Percentiles rank a stretch among this genome's conserved stretches.
Conservation (phyloP, 495 filamentous ascomycete species). For the Corynascus novoguineensis region DNA sequence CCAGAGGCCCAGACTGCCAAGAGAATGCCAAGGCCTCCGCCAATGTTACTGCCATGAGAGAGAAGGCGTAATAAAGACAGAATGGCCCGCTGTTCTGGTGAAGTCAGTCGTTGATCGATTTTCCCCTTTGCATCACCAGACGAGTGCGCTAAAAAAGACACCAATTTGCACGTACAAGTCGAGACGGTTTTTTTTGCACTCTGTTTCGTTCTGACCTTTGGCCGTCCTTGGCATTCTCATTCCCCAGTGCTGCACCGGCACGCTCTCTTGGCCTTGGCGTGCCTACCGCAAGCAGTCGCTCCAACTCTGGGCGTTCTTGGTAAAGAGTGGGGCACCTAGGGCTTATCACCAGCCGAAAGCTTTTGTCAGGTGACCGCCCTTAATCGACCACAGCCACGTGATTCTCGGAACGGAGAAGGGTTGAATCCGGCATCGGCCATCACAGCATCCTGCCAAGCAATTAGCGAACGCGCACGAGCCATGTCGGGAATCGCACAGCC, state of each 20-base stretch:
- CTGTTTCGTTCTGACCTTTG: not conserved
- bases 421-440: not conserved
- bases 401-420: not conserved
- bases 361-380: not conserved
- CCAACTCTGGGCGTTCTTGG: slow-evolving; percentile 20
- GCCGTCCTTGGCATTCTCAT: slow-evolving; percentile 2
- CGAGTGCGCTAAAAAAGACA: not conserved
- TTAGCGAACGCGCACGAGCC: not conserved
- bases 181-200: slow-evolving; percentile 11
- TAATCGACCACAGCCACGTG: slow-evolving; percentile 5
- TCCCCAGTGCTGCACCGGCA: slow-evolving; percentile 8
- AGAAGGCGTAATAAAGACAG: slow-evolving; percentile 43
- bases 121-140: slow-evolving; percentile 22
- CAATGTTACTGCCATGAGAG: slow-evolving; percentile 40
- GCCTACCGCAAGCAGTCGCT: slow-evolving; percentile 10
- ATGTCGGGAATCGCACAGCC: slow-evolving; percentile 16
- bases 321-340: slow-evolving; percentile 20
- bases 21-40: slow-evolving; percentile 42
- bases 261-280: slow-evolving; percentile 14
- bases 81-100: slow-evolving; percentile 35
- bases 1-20: slow-evolving; percentile 38
- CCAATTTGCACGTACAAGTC: slow-evolving; percentile 3
- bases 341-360: slow-evolving; percentile 9
- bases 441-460: not conserved
- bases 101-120: slow-evolving; percentile 32